A percentile compares a stretch with the other conserved stretches of the same genome.
Evolutionary conservation across 1,284 basidiomycete species (phyloP).

Genomic region (Tremellales sp.): DNA sequence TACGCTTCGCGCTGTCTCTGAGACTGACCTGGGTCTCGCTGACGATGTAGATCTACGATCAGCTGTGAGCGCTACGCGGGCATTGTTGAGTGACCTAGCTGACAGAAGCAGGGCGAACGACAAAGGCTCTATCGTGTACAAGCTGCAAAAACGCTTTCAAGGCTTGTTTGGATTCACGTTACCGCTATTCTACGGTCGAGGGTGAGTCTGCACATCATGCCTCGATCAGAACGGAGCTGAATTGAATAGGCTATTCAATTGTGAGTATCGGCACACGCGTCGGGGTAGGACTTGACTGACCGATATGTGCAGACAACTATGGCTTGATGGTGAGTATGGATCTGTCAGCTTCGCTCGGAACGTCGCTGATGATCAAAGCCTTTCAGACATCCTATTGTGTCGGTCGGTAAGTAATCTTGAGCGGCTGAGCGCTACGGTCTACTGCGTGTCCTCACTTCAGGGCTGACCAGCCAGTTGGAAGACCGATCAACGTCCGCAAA

Average conservation of each 20-base stretch:
- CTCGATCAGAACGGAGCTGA: neutral
- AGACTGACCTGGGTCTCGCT: constrained; percentile 2
- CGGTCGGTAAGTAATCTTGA: constrained; percentile 67
- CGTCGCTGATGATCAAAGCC: constrained; percentile 53
- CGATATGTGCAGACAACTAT: constrained; percentile 59
- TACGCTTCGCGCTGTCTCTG: too few relatives aligned
- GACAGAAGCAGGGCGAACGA: constrained; percentile 62
- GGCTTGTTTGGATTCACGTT: constrained; percentile 90
- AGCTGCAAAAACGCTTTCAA: constrained; percentile 84
- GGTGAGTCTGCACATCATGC: constrained; percentile 43
- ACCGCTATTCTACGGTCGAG: constrained; percentile 89
- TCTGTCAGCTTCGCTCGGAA: neutral
- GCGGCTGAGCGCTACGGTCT: too few relatives aligned
- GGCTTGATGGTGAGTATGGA: constrained; percentile 42
- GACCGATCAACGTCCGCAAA: constrained; percentile 76
- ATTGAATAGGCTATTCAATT: constrained; percentile 79
- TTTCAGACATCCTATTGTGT: constrained; percentile 88
- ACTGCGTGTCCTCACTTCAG: too few relatives aligned
- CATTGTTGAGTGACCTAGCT: neutral
- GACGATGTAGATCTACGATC: constrained; percentile 75
- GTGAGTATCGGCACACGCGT: constrained; percentile 52
- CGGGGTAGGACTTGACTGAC: neutral
- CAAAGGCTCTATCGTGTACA: constrained; percentile 82
- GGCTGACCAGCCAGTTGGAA: constrained; percentile 60
- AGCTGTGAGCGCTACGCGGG: constrained; percentile 58